Evolutionary conservation across 192 early-diverging fungal species (phyloP).

Genomic region (Tieghemiomyces parasiticus): DNA sequence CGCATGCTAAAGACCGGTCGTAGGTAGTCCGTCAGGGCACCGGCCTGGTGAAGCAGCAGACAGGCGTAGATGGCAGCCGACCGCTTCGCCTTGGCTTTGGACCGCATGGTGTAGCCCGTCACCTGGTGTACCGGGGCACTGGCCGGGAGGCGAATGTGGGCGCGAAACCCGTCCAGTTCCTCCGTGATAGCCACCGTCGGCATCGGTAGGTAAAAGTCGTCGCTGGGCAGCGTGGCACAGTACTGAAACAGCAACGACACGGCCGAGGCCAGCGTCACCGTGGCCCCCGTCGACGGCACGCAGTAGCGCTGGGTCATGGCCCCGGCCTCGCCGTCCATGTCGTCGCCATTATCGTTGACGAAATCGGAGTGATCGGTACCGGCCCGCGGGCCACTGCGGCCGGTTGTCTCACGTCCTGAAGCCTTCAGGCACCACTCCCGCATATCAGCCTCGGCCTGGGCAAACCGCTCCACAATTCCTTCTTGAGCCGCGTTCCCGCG

Average conservation of each 20-base stretch:
- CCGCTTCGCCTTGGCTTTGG: conserved; percentile 49
- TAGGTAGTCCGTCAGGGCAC: conserved; percentile 61
- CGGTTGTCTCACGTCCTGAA: neutral
- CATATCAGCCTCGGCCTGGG: conserved; percentile 36
- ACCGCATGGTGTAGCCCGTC: conserved; percentile 31
- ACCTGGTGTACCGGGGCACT: conserved; percentile 43
- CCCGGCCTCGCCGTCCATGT: conserved; percentile 25
- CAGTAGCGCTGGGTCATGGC: conserved; percentile 31
- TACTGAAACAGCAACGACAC: conserved; percentile 49
- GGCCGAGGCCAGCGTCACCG: conserved; percentile 51
- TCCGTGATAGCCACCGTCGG: conserved; percentile 33
- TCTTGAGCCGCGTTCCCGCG: conserved; percentile 24
- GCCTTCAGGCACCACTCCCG: conserved; percentile 36
- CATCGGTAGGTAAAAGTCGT: conserved; percentile 32
- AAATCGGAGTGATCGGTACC: conserved; percentile 9
- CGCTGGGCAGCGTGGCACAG: conserved; percentile 51
- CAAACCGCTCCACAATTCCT: conserved; percentile 20
- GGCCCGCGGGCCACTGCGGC: conserved; percentile 12
- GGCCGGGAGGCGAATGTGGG: conserved; percentile 37
- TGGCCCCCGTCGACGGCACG: conserved; percentile 48
- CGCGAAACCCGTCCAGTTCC: conserved; percentile 25
- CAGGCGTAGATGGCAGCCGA: conserved; percentile 53
- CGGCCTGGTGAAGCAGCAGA: conserved; percentile 45
- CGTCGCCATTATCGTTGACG: conserved; percentile 18
- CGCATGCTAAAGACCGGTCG: no score